Base-by-base conservation (phyloP, 2,329 filamentous ascomycete genomes). In the Ceratocystis cubensis region DNA sequence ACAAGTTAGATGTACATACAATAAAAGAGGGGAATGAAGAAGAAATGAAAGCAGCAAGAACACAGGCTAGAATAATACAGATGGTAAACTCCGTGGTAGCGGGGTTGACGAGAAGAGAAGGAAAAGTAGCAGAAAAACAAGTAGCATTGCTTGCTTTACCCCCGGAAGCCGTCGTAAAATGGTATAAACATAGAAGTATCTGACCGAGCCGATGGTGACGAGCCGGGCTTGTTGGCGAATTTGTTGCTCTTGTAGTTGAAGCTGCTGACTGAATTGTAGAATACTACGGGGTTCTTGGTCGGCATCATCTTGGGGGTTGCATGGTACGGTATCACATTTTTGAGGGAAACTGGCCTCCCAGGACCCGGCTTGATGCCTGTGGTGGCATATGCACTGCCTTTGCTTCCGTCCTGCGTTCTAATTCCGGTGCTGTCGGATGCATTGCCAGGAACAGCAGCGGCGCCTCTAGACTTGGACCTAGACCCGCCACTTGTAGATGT, bases 291-390 rank as follows among this genome's bases (percentile, higher is more conserved):
- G 15, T 37, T 59, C 4, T 30, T 28, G 15, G 56, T 59, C 17
- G 56, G 74, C 37, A 75, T 69, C 22, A 75, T 70, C 41, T 74
- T 69, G 3, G 75, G 71, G 10, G 75, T 70, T 2, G 75, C 72
- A 28, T 71, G 70, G 67, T 78, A 78, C n/a, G 76, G 76, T n/a
- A 76, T 70, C 20, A 75, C 72, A 41, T 69, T 71, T 65, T 73
- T 72, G 44, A 74, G 66, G 5, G 72, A 68, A 46, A 69, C 65
- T 5, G 69, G 69, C 25, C 68, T 33, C 17, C 69, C 68, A 37
- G 45, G 41, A 8, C 64, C 33, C 5, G 50, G 33, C 50, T 67
- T 67, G 50, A 46, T 5, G 20, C 48, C 33, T 13, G 22, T 57
- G 7, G 59, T 63, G 5, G 45, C 15, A 6, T 30, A 10, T 10